These are phyloP conservation scores for Galerina marginata DNA, from an alignment of 768 basidiomycete genomes.

Conservation along the genomic window DNA sequence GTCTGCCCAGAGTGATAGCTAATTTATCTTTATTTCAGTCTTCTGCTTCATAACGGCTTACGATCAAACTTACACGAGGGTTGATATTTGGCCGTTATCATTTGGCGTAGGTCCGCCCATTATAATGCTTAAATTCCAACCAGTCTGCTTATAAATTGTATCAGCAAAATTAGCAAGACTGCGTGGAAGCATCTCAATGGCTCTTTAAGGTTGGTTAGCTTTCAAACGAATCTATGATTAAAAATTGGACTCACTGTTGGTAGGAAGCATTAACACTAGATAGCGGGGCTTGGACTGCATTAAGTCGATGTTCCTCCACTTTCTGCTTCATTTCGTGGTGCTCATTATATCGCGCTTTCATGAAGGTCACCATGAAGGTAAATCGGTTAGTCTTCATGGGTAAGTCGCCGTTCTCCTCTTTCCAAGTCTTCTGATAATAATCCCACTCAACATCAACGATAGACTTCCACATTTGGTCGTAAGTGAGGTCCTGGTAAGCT, in stretches of 20 bases:
- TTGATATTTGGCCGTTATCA: neutral
- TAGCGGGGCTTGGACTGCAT: neutral
- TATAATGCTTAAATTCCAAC: slow-evolving; percentile 1
- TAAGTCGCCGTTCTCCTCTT: neutral
- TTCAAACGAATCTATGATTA: neutral
- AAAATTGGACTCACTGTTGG: neutral
- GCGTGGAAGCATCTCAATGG: too few species aligned
- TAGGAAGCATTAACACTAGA: neutral
- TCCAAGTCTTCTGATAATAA: neutral
- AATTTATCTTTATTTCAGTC: neutral
- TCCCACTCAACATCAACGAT: neutral
- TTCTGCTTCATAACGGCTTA: neutral
- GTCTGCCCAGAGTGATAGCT: neutral
- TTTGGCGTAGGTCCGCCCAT: slow-evolving; percentile 2
- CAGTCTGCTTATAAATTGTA: neutral
- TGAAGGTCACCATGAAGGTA: slow-evolving; percentile 5
- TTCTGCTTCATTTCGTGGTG: slow-evolving; percentile 1
- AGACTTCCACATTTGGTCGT: slow-evolving; percentile 7
- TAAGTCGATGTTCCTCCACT: neutral
- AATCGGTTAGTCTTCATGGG: neutral
- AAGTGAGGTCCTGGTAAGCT: slow-evolving; percentile 9
- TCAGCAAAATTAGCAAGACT: neutral
- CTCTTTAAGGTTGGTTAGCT: neutral
- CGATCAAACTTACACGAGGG: neutral
- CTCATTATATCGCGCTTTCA: neutral